These are phyloP conservation scores for Cytospora chrysosperma DNA, from an alignment of 2,329 filamentous ascomycete species.

Conservation along the genomic window DNA sequence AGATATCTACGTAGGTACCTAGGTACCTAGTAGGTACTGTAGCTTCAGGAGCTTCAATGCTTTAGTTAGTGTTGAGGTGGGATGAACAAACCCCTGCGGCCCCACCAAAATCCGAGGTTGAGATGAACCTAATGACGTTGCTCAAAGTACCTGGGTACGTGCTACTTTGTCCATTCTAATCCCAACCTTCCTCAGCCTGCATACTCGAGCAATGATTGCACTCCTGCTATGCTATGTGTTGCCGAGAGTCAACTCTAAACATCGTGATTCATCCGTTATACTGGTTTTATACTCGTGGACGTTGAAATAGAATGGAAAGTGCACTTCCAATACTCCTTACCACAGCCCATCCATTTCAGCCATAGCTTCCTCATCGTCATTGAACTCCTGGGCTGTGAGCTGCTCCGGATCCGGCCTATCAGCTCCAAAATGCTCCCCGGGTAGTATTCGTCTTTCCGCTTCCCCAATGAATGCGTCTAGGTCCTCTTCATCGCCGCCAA, in stretches of 20 bases:
- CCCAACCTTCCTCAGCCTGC: background rate
- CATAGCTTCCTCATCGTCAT: conserved; percentile 68
- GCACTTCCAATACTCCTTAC: conserved; percentile 32
- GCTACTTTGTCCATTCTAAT: no score
- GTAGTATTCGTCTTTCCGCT: conserved; percentile 32
- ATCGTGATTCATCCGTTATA: background rate
- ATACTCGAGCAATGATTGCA: background rate
- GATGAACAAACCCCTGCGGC: conserved; percentile 11
- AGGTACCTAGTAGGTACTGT: no score
- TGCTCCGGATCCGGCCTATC: background rate
- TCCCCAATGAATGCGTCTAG: conserved; percentile 55
- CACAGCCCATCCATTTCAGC: conserved; percentile 59
- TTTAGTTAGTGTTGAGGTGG: conserved; percentile 6
- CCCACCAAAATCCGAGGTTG: conserved; percentile 20
- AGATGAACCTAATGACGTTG: conserved; percentile 11
- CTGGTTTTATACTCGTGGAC: no score
- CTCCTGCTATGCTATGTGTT: background rate
- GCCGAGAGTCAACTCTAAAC: background rate
- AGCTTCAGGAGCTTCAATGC: background rate
- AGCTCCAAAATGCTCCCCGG: background rate
- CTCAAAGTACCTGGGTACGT: no score
- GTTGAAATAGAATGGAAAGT: no score
- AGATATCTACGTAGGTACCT: no score
- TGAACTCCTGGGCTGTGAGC: conserved; percentile 41
- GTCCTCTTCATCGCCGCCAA: conserved; percentile 39